Evolutionary conservation across 345 rosid species (phyloP), one percentile per base, ranked within the genome.

Genomic region (Populus ilicifolia): DNA sequence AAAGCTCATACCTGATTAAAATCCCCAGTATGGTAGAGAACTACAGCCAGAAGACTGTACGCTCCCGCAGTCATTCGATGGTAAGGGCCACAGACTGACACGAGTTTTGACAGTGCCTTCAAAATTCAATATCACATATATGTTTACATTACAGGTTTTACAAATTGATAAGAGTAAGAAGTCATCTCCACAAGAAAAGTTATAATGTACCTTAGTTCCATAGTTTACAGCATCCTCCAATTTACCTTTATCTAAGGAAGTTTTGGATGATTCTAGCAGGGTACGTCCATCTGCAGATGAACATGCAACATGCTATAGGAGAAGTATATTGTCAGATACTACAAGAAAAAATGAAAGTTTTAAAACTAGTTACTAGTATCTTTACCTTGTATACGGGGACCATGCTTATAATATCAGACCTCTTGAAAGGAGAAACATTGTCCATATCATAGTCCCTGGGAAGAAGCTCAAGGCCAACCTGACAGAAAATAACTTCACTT

Each of bases 1-100:
- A 81, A 82, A 86, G 83, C 44, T 79, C 62, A 73, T 81, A 96
- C 99, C 98, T 82, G 82, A 78, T 82, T 82, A 48, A 82, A 82
- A 29, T 82, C 85, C 61, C 85, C 85, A 23, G 85, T 82, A 59
- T 82, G 85, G 64, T 82, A 82, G 43, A 78, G 82, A 30, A 82
- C 85, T 25, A 82, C 85, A 41, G 85, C 85, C 65, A 82, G 69
- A 20, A 82, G 79, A 78, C 85, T 82, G n/a, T 82, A 82, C 44
- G 85, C 85, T 54, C 82, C 85, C 18, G 85, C 85, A 43, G 85
- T 78, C 85, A 78, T 82, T 59, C 82, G 82, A 75, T 82, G 85
- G 76, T 75, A 82, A 56, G 85, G 85, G 64, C 85, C 85, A 61
- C 85, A 82, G 17, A 82, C 85, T 35, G 85, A 78, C 46, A 78